A percentile compares a stretch with the other conserved stretches of the same genome.
Evolutionary conservation across 805 yeast genomes (phyloP).

Genomic region (Kodamaea leandrae): DNA sequence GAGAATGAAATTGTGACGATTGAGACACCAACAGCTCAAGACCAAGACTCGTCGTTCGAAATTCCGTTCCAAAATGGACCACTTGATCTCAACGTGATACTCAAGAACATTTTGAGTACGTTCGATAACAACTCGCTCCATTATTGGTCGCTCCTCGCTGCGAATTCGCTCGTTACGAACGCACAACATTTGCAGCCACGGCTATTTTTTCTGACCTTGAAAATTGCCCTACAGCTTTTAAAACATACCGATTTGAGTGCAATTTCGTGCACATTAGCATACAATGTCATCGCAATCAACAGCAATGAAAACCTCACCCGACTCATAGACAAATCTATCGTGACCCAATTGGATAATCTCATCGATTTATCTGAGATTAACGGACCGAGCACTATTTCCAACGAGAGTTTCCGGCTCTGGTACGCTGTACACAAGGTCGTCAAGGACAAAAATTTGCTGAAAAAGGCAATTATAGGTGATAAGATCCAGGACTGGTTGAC

Average conservation of each 20-base stretch:
- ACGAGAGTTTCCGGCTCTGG: conserved; percentile 58
- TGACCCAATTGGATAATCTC: conserved; percentile 47
- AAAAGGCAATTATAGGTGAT: conserved; percentile 20
- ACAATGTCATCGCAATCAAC: conserved; percentile 13
- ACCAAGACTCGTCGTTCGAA: conserved; percentile 12
- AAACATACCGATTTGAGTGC: conserved; percentile 26
- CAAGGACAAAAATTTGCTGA: conserved; percentile 28
- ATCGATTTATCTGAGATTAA: conserved; percentile 55
- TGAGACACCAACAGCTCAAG: not conserved
- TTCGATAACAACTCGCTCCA: conserved; percentile 21
- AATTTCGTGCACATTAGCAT: conserved; percentile 33
- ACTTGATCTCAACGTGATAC: conserved; percentile 11
- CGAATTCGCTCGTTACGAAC: conserved; percentile 15
- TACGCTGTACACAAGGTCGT: conserved; percentile 36
- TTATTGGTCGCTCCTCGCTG: conserved; percentile 27
- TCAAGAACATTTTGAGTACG: conserved; percentile 18
- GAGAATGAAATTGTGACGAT: conserved; percentile 11
- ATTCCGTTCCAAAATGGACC: conserved; percentile 1
- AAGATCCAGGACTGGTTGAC: conserved; percentile 52
- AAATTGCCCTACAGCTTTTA: conserved; percentile 35
- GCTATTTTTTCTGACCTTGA: conserved; percentile 24
- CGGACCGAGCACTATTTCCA: conserved; percentile 53
- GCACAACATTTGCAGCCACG: conserved; percentile 1
- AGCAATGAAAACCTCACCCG: conserved; percentile 11
- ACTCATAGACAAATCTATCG: conserved; percentile 38